Evolutionary conservation across 2,329 filamentous ascomycete species (phyloP).

Genomic region (Phialophora expanda): DNA sequence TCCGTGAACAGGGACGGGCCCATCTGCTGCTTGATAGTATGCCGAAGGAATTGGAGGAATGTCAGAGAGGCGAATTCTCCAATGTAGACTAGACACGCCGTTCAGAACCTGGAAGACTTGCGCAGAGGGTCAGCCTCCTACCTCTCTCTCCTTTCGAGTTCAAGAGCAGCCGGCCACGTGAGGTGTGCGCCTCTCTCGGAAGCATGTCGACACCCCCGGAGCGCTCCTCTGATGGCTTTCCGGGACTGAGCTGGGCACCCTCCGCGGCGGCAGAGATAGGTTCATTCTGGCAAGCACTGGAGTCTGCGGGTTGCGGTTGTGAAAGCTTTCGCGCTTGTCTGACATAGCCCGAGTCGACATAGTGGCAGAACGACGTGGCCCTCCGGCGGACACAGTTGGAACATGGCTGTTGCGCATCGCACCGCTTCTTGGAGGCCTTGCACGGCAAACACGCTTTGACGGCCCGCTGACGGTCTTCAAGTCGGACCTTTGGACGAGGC

Average conservation of each 20-base stretch:
- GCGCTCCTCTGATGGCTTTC: not conserved
- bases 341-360: constrained; percentile 32
- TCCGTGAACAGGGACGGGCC: constrained; percentile 62
- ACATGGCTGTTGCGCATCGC: constrained; percentile 57
- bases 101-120: not conserved
- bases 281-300: not conserved
- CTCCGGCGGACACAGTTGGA: constrained; percentile 55
- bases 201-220: not conserved
- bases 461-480: constrained; percentile 56
- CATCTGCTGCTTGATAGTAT: constrained; percentile 56
- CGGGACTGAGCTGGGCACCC: not conserved
- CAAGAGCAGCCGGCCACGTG: constrained; percentile 53
- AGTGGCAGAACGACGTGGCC: constrained; percentile 47
- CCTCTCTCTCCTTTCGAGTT: constrained; percentile 60
- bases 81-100: constrained; percentile 50
- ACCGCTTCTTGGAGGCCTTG: constrained; percentile 58
- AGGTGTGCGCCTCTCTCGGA: constrained; percentile 41
- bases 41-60: constrained; percentile 60
- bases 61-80: constrained; percentile 61
- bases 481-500: constrained; percentile 59
- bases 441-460: constrained; percentile 57
- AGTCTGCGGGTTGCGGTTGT: not conserved
- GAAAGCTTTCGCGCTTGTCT: not conserved
- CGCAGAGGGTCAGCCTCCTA: constrained; percentile 36
- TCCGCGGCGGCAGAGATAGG: not conserved